A percentile compares a stretch with the other conserved stretches of the same genome.
Evolutionary conservation across 2,329 filamentous ascomycete genomes (phyloP).

Genomic region (Colletotrichum brevisporum): DNA sequence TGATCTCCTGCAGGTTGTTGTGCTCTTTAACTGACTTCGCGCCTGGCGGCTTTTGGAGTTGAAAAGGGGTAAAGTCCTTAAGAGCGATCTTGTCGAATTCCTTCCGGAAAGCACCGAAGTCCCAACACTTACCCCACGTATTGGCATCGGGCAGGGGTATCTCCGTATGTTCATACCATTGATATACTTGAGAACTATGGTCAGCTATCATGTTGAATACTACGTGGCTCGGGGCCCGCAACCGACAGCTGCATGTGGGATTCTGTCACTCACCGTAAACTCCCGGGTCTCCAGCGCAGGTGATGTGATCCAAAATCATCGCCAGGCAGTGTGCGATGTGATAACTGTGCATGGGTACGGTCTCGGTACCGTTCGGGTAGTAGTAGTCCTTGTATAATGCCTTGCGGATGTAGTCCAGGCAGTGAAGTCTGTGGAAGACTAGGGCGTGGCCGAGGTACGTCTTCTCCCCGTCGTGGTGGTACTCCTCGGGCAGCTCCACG

Average conservation of each 20-base stretch:
- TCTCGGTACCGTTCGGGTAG: constrained; percentile 26
- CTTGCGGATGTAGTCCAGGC: constrained; percentile 29
- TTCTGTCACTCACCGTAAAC: constrained; percentile 28
- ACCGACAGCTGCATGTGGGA: too few species aligned
- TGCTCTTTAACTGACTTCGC: constrained; percentile 21
- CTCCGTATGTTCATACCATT: constrained; percentile 28
- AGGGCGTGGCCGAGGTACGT: constrained; percentile 22
- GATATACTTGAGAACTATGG: constrained; percentile 15
- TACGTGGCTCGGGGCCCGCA: too few species aligned
- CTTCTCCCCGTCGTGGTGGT: constrained; percentile 16
- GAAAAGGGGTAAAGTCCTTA: constrained; percentile 13
- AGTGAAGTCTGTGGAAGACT: constrained; percentile 26
- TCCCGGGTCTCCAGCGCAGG: constrained; percentile 24
- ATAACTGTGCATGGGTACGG: constrained; percentile 21
- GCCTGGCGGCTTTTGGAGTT: constrained; percentile 14
- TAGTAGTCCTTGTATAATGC: constrained; percentile 28
- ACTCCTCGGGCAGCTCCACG: constrained; percentile 21
- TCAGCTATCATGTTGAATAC: too few species aligned
- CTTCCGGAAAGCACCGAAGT: constrained; percentile 11
- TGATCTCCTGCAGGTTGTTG: constrained; percentile 28
- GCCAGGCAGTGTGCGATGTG: constrained; percentile 27
- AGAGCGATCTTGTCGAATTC: constrained; percentile 24
- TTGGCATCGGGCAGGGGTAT: constrained; percentile 26
- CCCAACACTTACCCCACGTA: constrained; percentile 32
- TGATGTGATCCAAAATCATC: constrained; percentile 24